These are phyloP conservation scores for Chytriomyces confervae DNA, from an alignment of 192 early-diverging fungal species.

Conservation along the genomic window DNA sequence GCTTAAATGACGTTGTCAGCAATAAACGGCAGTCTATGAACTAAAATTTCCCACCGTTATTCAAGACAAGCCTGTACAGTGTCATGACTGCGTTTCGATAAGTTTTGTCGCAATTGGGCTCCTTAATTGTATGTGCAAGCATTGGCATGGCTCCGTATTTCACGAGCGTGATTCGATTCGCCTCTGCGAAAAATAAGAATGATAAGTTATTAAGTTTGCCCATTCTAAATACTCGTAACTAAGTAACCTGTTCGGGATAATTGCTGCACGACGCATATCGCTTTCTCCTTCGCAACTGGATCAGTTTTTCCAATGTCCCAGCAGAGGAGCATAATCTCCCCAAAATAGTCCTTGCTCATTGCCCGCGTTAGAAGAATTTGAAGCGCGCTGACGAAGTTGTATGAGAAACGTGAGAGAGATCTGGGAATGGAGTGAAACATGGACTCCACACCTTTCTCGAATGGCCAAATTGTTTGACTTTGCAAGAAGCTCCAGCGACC, in stretches of 20 bases:
- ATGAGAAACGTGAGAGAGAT: background rate
- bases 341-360: conserved; percentile 66
- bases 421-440: background rate
- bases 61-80: conserved; percentile 71
- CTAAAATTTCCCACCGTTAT: conserved; percentile 53
- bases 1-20: conserved; percentile 45
- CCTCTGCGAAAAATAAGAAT: conserved; percentile 48
- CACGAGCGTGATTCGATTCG: conserved; percentile 61
- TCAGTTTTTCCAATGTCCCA: conserved; percentile 35
- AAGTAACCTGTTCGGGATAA: conserved; percentile 64
- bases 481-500: conserved; percentile 19
- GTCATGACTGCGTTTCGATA: conserved; percentile 70
- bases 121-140: conserved; percentile 59
- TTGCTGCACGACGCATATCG: conserved; percentile 70
- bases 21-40: too few relatives aligned
- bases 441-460: conserved; percentile 32
- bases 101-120: conserved; percentile 58
- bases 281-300: conserved; percentile 58
- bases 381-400: conserved; percentile 57
- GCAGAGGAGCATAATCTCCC: conserved; percentile 62
- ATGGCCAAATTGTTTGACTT: conserved; percentile 32
- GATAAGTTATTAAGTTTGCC: conserved; percentile 6
- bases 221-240: background rate
- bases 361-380: conserved; percentile 76
- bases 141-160: conserved; percentile 66